Evolutionary conservation across 192 early-diverging fungal genomes (phyloP).

Genomic region (Backusella tarrabulga): DNA sequence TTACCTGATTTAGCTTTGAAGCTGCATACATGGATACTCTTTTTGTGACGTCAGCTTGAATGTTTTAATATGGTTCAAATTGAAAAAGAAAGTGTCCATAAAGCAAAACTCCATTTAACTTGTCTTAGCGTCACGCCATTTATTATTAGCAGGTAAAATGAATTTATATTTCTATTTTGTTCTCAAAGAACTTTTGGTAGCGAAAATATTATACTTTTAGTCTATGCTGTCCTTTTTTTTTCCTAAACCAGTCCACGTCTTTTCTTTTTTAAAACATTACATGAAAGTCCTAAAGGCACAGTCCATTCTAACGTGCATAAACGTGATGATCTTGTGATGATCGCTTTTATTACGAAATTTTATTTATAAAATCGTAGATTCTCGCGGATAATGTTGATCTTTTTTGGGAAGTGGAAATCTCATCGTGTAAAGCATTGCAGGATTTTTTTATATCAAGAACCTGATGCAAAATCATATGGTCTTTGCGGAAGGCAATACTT

Average conservation of each 20-base stretch:
- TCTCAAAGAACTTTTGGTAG: background rate
- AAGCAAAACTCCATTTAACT: background rate
- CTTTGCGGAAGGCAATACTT: background rate
- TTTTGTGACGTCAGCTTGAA: slow-evolving; percentile 5
- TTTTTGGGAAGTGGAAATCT: background rate
- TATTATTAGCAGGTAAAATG: background rate
- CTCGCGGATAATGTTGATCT: background rate
- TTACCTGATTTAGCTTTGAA: background rate
- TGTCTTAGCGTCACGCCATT: background rate
- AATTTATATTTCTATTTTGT: background rate
- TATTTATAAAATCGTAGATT: background rate
- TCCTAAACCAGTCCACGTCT: background rate
- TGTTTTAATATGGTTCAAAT: background rate
- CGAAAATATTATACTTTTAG: background rate
- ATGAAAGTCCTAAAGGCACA: background rate
- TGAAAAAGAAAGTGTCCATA: background rate
- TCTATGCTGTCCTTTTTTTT: background rate
- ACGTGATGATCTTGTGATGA: background rate
- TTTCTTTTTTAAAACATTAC: background rate
- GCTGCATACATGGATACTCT: background rate
- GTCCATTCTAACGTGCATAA: background rate
- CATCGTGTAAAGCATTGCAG: background rate
- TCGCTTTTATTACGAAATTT: background rate
- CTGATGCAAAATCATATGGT: background rate
- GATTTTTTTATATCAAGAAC: background rate